A percentile compares a stretch with the other conserved stretches of the same genome.
phyloP scores from a whole-genome alignment of 768 basidiomycete genomes.

The Termitomyces sp. region DNA sequence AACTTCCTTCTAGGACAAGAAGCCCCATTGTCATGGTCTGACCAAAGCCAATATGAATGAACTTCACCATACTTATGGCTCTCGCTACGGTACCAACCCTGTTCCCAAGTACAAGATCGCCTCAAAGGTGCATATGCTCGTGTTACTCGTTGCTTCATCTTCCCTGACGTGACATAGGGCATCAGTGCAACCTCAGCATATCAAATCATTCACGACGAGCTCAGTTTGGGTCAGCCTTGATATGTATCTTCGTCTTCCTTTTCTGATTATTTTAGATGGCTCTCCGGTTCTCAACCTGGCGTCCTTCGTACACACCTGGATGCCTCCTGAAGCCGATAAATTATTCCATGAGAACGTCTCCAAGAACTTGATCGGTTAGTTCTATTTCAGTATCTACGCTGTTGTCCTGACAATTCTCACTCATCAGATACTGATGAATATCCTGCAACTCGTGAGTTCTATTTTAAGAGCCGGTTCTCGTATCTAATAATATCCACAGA shows the following conservation, averaged over 20 bases:
- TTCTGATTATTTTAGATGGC: slow-evolving; percentile 34
- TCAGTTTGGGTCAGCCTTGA: slow-evolving; percentile 44
- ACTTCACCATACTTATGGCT: slow-evolving; percentile 45
- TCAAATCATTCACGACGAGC: slow-evolving; percentile 54
- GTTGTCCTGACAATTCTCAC: neutral
- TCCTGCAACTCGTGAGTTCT: slow-evolving; percentile 50
- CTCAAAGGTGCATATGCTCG: slow-evolving; percentile 32
- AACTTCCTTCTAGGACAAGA: slow-evolving; percentile 37
- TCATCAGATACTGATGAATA: slow-evolving; percentile 51
- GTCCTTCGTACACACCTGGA: slow-evolving; percentile 59
- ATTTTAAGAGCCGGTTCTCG: neutral
- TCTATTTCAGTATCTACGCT: neutral
- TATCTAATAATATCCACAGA: slow-evolving; percentile 21
- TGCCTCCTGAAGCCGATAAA: slow-evolving; percentile 46
- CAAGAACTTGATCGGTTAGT: slow-evolving; percentile 55
- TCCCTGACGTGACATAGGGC: slow-evolving; percentile 34
- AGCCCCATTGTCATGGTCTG: slow-evolving; percentile 28
- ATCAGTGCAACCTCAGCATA: slow-evolving; percentile 49
- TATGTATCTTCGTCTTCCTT: neutral
- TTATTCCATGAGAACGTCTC: slow-evolving; percentile 57
- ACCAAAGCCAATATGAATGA: slow-evolving; percentile 26
- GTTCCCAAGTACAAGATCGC: slow-evolving; percentile 68
- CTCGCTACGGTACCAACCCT: slow-evolving; percentile 59
- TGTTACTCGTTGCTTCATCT: neutral
- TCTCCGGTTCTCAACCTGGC: slow-evolving; percentile 60